Conservation (phyloP, 1,284 basidiomycete genomes). For the Boletus sp. region DNA sequence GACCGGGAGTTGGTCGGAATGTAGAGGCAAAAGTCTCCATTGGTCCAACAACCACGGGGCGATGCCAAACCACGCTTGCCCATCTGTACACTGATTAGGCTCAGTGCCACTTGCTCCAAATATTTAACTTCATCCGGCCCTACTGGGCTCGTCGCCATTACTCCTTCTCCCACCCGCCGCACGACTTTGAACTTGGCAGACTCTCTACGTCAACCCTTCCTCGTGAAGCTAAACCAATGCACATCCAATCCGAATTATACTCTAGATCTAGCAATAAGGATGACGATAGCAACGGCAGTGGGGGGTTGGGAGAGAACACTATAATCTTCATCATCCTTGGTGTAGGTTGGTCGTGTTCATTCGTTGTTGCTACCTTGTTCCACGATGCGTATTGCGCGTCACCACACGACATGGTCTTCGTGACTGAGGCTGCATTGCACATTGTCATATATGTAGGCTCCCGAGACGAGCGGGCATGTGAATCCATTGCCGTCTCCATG, state of each 20-base stretch:
- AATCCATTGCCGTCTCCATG: background rate
- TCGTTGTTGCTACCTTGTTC: slow-evolving; percentile 9
- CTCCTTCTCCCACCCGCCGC: slow-evolving; percentile 16
- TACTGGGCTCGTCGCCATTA: slow-evolving; percentile 9
- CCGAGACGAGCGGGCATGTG: background rate
- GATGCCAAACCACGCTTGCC: slow-evolving; percentile 22
- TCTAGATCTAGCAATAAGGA: slow-evolving; percentile 18
- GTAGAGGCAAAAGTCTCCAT: slow-evolving; percentile 26
- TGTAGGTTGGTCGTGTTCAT: slow-evolving; percentile 33
- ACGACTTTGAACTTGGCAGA: slow-evolving; percentile 6
- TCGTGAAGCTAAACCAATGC: slow-evolving; percentile 13
- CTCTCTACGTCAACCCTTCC: slow-evolving; percentile 4
- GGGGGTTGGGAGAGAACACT: slow-evolving; percentile 22
- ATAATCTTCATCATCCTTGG: slow-evolving; percentile 32
- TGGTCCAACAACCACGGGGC: slow-evolving; percentile 26
- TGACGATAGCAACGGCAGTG: background rate
- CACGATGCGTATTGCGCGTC: slow-evolving; percentile 4
- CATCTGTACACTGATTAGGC: slow-evolving; percentile 19
- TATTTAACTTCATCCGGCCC: slow-evolving; percentile 26
- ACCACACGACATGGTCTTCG: background rate
- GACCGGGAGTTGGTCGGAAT: slow-evolving; percentile 22
- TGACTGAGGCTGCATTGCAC: slow-evolving; percentile 1
- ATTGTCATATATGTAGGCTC: background rate
- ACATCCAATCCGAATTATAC: slow-evolving; percentile 13
- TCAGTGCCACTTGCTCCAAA: slow-evolving; percentile 15